Conservation (phyloP, 495 filamentous ascomycete species). For the Xylaria flabelliformis region DNA sequence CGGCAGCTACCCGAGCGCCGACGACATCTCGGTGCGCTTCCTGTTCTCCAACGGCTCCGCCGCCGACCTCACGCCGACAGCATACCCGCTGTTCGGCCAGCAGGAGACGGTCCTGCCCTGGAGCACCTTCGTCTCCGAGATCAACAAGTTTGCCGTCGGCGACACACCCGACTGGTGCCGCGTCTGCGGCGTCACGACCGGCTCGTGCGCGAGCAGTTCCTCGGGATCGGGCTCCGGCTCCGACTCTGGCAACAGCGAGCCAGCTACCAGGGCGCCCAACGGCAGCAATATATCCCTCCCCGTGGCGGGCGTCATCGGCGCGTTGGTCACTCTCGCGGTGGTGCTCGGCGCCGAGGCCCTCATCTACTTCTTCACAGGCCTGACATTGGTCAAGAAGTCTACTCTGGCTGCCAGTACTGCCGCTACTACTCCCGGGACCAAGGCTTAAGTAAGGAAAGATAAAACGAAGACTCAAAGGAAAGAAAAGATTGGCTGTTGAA, state of each 20-base stretch:
- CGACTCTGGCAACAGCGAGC: not conserved
- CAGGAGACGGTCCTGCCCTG: slow-evolving; percentile 61
- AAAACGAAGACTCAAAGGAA: not conserved
- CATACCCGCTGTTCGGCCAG: slow-evolving; percentile 72
- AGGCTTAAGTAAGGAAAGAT: slow-evolving; percentile 9
- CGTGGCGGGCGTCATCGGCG: slow-evolving; percentile 62
- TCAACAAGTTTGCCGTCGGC: slow-evolving; percentile 66
- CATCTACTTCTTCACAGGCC: slow-evolving; percentile 43
- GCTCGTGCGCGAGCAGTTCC: slow-evolving; percentile 59
- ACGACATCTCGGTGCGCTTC: slow-evolving; percentile 76
- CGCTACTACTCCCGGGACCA: not conserved
- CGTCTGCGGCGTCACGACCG: slow-evolving; percentile 66
- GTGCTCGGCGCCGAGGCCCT: slow-evolving; percentile 51
- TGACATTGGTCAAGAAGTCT: slow-evolving; percentile 47
- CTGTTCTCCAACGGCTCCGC: slow-evolving; percentile 77
- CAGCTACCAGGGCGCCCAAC: slow-evolving; percentile 25
- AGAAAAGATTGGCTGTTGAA: not conserved
- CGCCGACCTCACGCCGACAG: slow-evolving; percentile 34
- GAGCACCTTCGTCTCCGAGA: slow-evolving; percentile 64
- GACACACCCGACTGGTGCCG: slow-evolving; percentile 71
- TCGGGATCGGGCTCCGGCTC: slow-evolving; percentile 20
- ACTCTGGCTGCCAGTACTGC: slow-evolving; percentile 27
- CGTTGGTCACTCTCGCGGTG: slow-evolving; percentile 54
- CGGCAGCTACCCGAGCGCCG: slow-evolving; percentile 56
- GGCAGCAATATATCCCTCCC: slow-evolving; percentile 42